These are phyloP conservation scores for Coemansia sp. DNA, from an alignment of 192 early-diverging fungal genomes.

Conservation along the genomic window DNA sequence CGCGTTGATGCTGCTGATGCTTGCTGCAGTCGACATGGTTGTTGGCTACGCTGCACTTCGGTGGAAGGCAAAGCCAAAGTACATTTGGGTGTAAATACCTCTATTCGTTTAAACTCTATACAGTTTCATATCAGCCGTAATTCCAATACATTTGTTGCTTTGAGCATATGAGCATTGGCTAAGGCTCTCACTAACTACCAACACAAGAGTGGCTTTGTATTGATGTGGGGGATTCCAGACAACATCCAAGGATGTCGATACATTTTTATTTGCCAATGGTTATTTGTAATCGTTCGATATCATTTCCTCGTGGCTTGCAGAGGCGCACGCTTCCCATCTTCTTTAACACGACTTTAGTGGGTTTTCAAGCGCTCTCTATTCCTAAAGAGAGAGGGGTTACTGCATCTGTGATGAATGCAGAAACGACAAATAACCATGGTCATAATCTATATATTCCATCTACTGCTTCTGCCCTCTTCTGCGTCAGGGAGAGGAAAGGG, in stretches of 20 bases:
- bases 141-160: background rate
- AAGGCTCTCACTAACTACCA: too few species aligned
- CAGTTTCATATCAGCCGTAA: too few species aligned
- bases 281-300: background rate
- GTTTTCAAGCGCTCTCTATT: background rate
- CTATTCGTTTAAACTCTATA: too few species aligned
- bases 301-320: background rate
- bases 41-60: constrained; percentile 39
- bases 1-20: constrained; percentile 47
- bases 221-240: too few species aligned
- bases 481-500: too few species aligned
- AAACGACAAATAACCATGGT: constrained; percentile 6
- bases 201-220: too few species aligned
- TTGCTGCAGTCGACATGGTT: constrained; percentile 29
- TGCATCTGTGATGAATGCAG: constrained; percentile 1
- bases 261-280: too few species aligned
- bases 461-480: background rate
- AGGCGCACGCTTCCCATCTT: too few species aligned
- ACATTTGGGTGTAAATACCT: constrained; percentile 42
- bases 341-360: too few species aligned
- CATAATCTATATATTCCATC: background rate
- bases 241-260: too few species aligned
- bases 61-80: constrained; percentile 51
- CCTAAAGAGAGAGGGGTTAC: background rate
- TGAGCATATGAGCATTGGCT: background rate